Percentiles rank a stretch among this genome's conserved stretches.
Evolutionary conservation across 2,329 filamentous ascomycete genomes (phyloP).

Genomic region (Bipolaris oryzae): DNA sequence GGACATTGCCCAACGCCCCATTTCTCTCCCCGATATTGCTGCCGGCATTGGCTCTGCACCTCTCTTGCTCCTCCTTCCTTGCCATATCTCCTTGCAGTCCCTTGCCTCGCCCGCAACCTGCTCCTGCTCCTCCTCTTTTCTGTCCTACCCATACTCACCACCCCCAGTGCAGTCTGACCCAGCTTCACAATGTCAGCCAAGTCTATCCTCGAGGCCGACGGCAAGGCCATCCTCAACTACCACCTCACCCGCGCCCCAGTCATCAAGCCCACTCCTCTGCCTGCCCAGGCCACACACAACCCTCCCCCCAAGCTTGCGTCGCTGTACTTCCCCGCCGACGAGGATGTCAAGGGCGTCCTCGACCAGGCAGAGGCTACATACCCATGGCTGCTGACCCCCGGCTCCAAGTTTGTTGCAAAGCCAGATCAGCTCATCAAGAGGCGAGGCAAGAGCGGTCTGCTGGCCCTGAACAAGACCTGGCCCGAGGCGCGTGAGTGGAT

Average conservation of each 20-base stretch:
- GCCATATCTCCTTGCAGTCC: conserved; percentile 21
- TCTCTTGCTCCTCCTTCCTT: conserved; percentile 3
- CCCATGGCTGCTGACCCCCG: conserved; percentile 87
- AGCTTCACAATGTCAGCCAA: conserved; percentile 82
- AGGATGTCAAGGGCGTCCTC: conserved; percentile 80
- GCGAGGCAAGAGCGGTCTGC: conserved; percentile 96
- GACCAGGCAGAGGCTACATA: conserved; percentile 96
- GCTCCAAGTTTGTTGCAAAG: conserved; percentile 96
- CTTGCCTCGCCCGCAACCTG: conserved; percentile 21
- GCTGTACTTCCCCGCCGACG: conserved; percentile 90
- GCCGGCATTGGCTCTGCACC: conserved; percentile 14
- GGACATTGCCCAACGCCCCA: conserved; percentile 27
- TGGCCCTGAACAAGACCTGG: conserved; percentile 98
- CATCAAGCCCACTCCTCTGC: conserved; percentile 97
- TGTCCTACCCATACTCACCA: conserved; percentile 31
- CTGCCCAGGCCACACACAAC: conserved; percentile 85
- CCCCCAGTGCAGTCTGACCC: conserved; percentile 29
- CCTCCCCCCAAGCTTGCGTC: conserved; percentile 87
- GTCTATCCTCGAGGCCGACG: conserved; percentile 97
- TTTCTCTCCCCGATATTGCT: conserved; percentile 25
- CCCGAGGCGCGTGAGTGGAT: conserved; percentile 92
- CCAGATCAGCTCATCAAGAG: conserved; percentile 99
- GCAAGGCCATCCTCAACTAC: conserved; percentile 99
- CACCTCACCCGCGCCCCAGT: conserved; percentile 96
- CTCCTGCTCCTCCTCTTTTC: conserved; percentile 9